These are phyloP conservation scores for Sporisorium graminicola DNA, from an alignment of 1,284 basidiomycete genomes.

Conservation along the genomic window DNA sequence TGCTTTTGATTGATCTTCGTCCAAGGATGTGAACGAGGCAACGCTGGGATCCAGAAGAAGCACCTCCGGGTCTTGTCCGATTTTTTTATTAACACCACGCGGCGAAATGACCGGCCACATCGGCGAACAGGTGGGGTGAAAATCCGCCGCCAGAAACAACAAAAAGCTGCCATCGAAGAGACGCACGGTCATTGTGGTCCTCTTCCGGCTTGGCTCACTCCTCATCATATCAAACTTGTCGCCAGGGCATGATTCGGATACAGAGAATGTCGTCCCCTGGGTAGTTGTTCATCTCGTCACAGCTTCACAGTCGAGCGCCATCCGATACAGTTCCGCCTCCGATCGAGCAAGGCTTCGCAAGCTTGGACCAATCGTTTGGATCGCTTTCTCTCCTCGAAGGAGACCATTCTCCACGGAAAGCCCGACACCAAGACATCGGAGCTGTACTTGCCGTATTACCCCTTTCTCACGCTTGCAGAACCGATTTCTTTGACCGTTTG, in stretches of 20 bases:
- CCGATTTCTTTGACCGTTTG: not conserved
- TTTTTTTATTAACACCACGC: not conserved
- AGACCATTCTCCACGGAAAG: not conserved
- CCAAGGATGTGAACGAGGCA: no score
- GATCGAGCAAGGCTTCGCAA: not conserved
- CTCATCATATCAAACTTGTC: no score
- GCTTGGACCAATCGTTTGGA: not conserved
- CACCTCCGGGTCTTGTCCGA: not conserved
- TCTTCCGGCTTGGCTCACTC: not conserved
- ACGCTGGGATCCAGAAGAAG: no score
- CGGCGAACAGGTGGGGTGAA: conserved; percentile 11
- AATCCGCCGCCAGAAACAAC: no score
- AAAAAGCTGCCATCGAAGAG: conserved; percentile 19
- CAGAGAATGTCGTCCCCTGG: not conserved
- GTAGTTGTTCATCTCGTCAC: not conserved
- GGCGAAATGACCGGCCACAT: conserved; percentile 29
- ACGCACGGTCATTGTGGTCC: conserved; percentile 17
- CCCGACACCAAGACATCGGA: not conserved
- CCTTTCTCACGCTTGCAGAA: not conserved
- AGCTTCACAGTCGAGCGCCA: not conserved
- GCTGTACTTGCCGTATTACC: not conserved
- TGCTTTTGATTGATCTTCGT: no score
- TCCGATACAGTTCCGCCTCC: not conserved
- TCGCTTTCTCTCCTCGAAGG: not conserved
- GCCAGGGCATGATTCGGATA: not conserved